Percentiles rank a stretch among this genome's conserved stretches.
Conservation (phyloP, 2,329 filamentous ascomycete species). For the Diaporthe humulicola region DNA sequence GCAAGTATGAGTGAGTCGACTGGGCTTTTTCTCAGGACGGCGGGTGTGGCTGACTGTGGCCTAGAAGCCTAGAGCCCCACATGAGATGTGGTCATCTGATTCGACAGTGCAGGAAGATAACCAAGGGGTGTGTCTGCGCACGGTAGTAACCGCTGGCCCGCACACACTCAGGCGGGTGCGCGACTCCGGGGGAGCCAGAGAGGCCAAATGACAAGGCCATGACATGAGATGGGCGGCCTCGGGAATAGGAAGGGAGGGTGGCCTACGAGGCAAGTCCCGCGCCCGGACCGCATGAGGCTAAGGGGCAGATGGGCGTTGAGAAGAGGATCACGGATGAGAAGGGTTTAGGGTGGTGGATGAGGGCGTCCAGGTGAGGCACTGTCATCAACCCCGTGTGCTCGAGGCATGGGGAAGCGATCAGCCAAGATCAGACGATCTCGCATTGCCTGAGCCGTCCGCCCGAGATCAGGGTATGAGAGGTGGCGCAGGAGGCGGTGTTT, state of each 20-base stretch:
- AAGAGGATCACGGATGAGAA: neutral
- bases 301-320: conserved; percentile 7
- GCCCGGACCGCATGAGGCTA: neutral
- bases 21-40: conserved; percentile 1
- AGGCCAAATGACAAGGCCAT: conserved; percentile 8
- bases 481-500: conserved; percentile 12
- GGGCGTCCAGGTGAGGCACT: conserved; percentile 10
- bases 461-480: neutral
- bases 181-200: neutral
- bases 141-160: conserved; percentile 33
- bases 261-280: conserved; percentile 20
- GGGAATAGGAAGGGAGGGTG: neutral
- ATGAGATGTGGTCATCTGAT: conserved; percentile 37
- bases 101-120: conserved; percentile 30
- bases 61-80: conserved; percentile 27
- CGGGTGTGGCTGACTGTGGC: conserved; percentile 26
- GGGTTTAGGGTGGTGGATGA: conserved; percentile 7
- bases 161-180: neutral
- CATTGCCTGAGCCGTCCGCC: neutral
- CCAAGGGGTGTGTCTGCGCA: conserved; percentile 24
- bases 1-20: neutral
- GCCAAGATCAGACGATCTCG: conserved; percentile 31
- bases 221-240: conserved; percentile 1
- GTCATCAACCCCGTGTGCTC: neutral
- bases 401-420: conserved; percentile 14